phyloP scores from a whole-genome alignment of 352 stramenopile genomes.

The Globisporangium abappressorium region DNA sequence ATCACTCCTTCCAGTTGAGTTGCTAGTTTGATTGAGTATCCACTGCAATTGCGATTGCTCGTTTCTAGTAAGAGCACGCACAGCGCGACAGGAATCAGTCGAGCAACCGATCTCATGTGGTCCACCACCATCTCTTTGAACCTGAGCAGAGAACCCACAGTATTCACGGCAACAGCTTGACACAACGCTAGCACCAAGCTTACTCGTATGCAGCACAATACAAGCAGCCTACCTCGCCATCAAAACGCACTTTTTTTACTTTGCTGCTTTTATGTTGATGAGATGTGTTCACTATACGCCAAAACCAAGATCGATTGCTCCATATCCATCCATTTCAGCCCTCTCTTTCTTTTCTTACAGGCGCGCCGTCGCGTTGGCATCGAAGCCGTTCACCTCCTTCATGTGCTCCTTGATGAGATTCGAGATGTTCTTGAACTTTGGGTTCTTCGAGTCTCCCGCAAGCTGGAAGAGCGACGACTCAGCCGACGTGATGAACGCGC shows the following conservation, averaged over 20 bases:
- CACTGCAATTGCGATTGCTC: too few relatives aligned
- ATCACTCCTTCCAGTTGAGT: too few relatives aligned
- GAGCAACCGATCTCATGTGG: too few relatives aligned
- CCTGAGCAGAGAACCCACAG: too few relatives aligned
- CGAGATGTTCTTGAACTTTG: slow-evolving; percentile 92
- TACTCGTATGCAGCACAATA: neutral
- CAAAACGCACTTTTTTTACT: neutral
- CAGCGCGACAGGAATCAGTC: too few relatives aligned
- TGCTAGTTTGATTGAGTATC: too few relatives aligned
- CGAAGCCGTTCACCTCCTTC: slow-evolving; percentile 58
- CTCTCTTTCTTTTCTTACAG: slow-evolving; percentile 11
- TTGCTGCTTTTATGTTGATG: neutral
- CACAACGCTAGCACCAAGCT: neutral
- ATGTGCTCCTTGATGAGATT: slow-evolving; percentile 94
- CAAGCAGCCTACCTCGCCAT: neutral
- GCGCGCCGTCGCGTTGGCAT: slow-evolving; percentile 17
- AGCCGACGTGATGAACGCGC: slow-evolving; percentile 94
- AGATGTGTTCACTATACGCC: neutral
- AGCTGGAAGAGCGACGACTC: slow-evolving; percentile 96
- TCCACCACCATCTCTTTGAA: too few relatives aligned
- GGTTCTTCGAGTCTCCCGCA: slow-evolving; percentile 87
- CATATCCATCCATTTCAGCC: neutral
- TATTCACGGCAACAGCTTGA: too few relatives aligned
- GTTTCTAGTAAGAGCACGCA: too few relatives aligned
- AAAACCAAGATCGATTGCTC: neutral